A percentile compares a stretch with the other conserved stretches of the same genome.
Evolutionary conservation across 345 rosid genomes (phyloP).

Genomic region (Arabis hirsuta): DNA sequence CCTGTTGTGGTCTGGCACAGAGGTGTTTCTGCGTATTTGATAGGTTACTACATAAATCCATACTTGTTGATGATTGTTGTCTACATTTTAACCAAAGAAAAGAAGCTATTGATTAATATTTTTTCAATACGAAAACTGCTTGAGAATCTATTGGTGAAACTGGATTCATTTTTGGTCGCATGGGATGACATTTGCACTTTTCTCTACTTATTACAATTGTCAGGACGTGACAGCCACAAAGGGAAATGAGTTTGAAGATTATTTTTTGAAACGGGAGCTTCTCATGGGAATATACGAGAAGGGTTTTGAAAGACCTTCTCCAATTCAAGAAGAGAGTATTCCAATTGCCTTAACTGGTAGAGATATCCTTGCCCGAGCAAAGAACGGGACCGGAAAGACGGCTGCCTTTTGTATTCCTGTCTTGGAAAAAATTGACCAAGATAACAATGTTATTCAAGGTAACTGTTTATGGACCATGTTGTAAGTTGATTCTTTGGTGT

Average conservation of each 20-base stretch:
- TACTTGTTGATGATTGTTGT: not conserved
- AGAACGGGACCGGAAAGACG: conserved; percentile 95
- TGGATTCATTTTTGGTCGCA: not conserved
- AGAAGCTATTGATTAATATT: not conserved
- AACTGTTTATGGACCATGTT: conserved; percentile 7
- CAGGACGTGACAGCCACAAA: conserved; percentile 97
- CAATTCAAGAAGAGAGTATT: conserved; percentile 97
- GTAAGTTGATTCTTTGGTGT: not conserved
- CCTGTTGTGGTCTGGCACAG: not conserved
- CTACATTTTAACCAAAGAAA: not conserved
- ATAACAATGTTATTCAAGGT: conserved; percentile 89
- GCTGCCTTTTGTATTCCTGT: conserved; percentile 96
- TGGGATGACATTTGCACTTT: not conserved
- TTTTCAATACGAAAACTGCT: not conserved
- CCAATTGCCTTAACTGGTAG: conserved; percentile 96
- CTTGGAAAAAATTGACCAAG: conserved; percentile 91
- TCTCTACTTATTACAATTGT: not conserved
- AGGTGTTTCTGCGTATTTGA: not conserved
- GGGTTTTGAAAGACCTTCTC: conserved; percentile 96
- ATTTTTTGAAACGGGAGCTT: conserved; percentile 84
- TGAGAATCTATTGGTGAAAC: not conserved
- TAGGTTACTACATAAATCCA: not conserved
- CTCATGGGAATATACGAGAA: conserved; percentile 96
- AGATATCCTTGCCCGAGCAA: conserved; percentile 94
- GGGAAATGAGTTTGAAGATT: conserved; percentile 94